Evolutionary conservation across 2,329 filamentous ascomycete species (phyloP).

Genomic region (Trichophyton schoenleinii): DNA sequence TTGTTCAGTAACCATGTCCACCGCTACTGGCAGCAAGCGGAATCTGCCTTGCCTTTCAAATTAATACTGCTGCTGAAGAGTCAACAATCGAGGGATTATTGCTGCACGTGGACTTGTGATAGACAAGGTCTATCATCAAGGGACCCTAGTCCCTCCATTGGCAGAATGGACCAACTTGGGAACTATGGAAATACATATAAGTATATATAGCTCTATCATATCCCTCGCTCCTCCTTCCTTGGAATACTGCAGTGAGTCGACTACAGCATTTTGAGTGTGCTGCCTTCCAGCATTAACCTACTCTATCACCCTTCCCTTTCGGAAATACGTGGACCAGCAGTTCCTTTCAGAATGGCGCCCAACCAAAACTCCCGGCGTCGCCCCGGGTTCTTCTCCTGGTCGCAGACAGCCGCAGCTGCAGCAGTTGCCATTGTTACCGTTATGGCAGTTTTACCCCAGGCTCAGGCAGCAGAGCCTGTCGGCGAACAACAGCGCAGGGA

Average conservation of each 20-base stretch:
- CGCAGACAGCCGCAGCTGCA: conserved; percentile 63
- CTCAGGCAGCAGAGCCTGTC: conserved; percentile 48
- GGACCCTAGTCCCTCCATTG: background rate
- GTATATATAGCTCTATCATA: background rate
- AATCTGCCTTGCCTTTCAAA: background rate
- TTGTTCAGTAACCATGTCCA: background rate
- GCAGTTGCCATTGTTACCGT: conserved; percentile 71
- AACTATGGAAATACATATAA: background rate
- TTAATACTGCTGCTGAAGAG: background rate
- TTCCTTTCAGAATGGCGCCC: background rate
- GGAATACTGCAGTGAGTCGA: too few species aligned
- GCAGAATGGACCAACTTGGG: background rate
- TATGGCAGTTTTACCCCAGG: background rate
- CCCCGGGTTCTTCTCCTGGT: conserved; percentile 67
- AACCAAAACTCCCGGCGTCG: conserved; percentile 52
- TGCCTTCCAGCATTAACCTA: too few species aligned
- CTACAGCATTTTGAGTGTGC: background rate
- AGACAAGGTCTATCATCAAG: background rate
- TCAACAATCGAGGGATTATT: background rate
- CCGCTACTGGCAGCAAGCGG: background rate
- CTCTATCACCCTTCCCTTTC: background rate
- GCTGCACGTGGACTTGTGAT: background rate
- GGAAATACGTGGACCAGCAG: background rate
- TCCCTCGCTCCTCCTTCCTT: background rate
- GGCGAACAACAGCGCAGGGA: conserved; percentile 20